These are phyloP conservation scores for Pleodorina starrii DNA, from an alignment of 139 green algal genomes.

Conservation along the genomic window DNA sequence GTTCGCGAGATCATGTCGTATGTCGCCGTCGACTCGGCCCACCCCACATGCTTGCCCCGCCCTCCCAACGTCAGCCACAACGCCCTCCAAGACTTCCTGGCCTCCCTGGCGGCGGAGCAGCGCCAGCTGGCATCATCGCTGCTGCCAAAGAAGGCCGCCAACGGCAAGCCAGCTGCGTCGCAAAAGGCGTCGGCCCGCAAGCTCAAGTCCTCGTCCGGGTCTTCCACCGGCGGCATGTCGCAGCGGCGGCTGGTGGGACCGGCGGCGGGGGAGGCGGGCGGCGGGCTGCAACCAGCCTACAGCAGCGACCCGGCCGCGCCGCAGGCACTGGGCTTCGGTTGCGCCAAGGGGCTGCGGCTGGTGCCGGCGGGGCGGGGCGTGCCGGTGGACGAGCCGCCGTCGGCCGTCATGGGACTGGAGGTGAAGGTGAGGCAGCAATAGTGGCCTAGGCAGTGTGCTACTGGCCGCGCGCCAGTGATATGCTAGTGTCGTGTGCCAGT, in stretches of 20 bases:
- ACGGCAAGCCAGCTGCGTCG: background rate
- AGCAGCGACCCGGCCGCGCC: background rate
- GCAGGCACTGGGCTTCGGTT: constrained; percentile 9
- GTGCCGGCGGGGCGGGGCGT: background rate
- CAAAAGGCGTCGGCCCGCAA: background rate
- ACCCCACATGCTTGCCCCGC: too few relatives aligned
- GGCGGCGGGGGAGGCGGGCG: background rate
- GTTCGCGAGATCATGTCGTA: too few relatives aligned
- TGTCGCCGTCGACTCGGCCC: too few relatives aligned
- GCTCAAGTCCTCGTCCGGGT: background rate
- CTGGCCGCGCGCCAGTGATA: too few relatives aligned
- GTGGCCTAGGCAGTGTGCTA: too few relatives aligned
- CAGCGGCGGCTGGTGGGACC: background rate
- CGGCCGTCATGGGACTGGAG: background rate
- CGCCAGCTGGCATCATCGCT: background rate
- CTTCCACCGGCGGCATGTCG: background rate
- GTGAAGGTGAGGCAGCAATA: constrained; percentile 30
- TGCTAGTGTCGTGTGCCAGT: too few relatives aligned
- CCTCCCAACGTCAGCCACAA: background rate
- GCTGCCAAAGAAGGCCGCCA: background rate
- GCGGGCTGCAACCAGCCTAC: background rate
- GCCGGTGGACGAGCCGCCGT: background rate
- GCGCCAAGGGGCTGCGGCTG: constrained; percentile 7
- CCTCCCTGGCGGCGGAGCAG: background rate
- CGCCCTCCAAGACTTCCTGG: background rate